These are phyloP conservation scores for Adenanthera pavonina DNA, from an alignment of 306 rosid species.

Conservation along the genomic window DNA sequence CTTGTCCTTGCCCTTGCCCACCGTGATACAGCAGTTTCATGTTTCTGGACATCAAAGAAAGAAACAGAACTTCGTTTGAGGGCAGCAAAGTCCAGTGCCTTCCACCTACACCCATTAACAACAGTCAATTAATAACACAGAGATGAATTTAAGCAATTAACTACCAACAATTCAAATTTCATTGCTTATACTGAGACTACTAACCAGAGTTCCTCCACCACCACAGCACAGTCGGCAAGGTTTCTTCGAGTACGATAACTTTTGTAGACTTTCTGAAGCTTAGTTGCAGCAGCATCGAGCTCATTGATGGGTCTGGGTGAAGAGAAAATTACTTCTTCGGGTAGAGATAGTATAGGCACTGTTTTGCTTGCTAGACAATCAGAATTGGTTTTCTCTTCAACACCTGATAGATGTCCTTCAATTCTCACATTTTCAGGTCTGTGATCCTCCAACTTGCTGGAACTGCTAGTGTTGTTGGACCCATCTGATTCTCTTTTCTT, in stretches of 20 bases:
- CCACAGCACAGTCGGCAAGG: constrained; percentile 95
- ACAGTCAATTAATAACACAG: constrained; percentile 5
- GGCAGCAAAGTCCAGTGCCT: constrained; percentile 71
- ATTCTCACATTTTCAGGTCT: constrained; percentile 61
- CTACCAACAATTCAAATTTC: neutral
- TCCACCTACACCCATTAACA: constrained; percentile 60
- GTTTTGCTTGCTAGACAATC: constrained; percentile 41
- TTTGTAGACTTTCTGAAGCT: constrained; percentile 81
- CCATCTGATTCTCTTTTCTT: constrained; percentile 54
- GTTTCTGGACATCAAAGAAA: constrained; percentile 63
- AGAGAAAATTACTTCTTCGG: constrained; percentile 53
- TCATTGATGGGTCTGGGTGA: constrained; percentile 69
- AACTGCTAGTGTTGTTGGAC: constrained; percentile 27
- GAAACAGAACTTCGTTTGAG: constrained; percentile 70
- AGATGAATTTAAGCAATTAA: neutral
- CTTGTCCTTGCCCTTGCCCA: constrained; percentile 82
- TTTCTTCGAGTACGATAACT: constrained; percentile 89
- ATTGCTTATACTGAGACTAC: constrained; percentile 32
- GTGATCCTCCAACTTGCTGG: constrained; percentile 50
- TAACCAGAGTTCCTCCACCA: constrained; percentile 85
- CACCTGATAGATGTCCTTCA: constrained; percentile 55
- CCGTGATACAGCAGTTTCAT: constrained; percentile 68
- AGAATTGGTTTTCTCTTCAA: constrained; percentile 36
- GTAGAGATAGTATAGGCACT: constrained; percentile 58
- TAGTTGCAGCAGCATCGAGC: constrained; percentile 88